These are phyloP conservation scores for Theileria luwenshuni DNA, from an alignment of 169 alveolate genomes.

Conservation along the genomic window DNA sequence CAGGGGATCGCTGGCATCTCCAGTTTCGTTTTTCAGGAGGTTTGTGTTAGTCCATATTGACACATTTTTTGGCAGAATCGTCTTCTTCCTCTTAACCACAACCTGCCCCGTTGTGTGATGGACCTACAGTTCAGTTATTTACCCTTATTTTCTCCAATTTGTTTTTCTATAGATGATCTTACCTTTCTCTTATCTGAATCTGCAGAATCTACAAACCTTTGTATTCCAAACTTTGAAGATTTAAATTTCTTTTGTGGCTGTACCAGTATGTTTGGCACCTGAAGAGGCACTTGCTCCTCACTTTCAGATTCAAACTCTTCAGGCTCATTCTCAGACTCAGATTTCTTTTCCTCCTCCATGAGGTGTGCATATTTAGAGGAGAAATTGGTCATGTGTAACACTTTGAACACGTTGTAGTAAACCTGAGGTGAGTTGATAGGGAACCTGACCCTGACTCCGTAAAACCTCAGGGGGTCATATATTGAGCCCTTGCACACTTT, in stretches of 20 bases:
- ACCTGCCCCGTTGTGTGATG: conserved; percentile 9
- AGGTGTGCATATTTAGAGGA: conserved; percentile 3
- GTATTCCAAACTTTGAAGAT: conserved; percentile 15
- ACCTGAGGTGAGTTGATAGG: conserved; percentile 26
- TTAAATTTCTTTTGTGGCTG: conserved; percentile 3
- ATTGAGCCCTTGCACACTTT: conserved; percentile 56
- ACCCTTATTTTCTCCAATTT: no score
- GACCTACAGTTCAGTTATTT: not conserved
- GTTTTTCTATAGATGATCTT: no score
- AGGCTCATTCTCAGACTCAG: not conserved
- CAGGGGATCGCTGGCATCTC: not conserved
- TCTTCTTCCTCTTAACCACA: conserved; percentile 9
- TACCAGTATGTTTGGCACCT: not conserved
- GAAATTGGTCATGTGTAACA: not conserved
- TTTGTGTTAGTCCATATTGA: not conserved
- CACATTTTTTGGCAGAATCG: not conserved
- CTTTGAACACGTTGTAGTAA: conserved; percentile 14
- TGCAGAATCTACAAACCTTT: conserved; percentile 34
- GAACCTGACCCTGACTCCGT: conserved; percentile 54
- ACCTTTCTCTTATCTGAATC: conserved; percentile 49
- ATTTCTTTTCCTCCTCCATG: not conserved
- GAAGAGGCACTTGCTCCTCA: conserved; percentile 17
- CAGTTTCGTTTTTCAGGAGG: not conserved
- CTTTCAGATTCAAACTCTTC: conserved; percentile 12
- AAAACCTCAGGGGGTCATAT: conserved; percentile 64